A percentile compares a stretch with the other conserved stretches of the same genome.
Evolutionary conservation across 371 early-diverging fungal species (phyloP).

Genomic region (Mortierella sp.): DNA sequence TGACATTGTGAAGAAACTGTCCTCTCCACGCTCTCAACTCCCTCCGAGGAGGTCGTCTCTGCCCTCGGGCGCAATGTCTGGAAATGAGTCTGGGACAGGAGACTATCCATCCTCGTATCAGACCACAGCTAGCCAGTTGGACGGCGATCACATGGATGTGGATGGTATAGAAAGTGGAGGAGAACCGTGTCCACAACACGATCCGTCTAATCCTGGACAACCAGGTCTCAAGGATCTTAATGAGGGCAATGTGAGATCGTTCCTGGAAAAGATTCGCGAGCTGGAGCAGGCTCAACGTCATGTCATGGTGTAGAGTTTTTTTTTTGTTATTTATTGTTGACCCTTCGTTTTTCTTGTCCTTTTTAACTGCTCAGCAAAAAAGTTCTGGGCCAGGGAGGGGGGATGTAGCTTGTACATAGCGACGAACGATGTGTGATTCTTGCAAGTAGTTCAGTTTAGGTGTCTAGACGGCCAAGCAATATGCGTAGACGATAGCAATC

Average conservation of each 20-base stretch:
- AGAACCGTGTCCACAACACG: neutral
- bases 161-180: conserved; percentile 21
- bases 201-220: neutral
- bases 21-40: conserved; percentile 13
- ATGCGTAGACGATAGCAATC: conserved; percentile 40
- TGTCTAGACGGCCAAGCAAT: conserved; percentile 36
- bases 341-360: neutral
- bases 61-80: conserved; percentile 4
- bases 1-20: conserved; percentile 43
- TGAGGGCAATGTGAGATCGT: conserved; percentile 48
- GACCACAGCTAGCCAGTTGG: conserved; percentile 14
- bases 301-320: neutral
- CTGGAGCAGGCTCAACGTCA: conserved; percentile 35
- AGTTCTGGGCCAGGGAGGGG: too few species aligned
- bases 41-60: conserved; percentile 3
- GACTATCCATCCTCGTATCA: conserved; percentile 18
- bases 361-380: neutral
- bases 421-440: too few species aligned
- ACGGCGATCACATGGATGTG: conserved; percentile 31
- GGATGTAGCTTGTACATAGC: too few species aligned
- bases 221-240: conserved; percentile 32
- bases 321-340: neutral
- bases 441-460: too few species aligned
- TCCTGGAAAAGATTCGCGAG: conserved; percentile 45
- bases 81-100: conserved; percentile 17